Conservation (phyloP, 805 yeast genomes). For the Pichia kluyveri region DNA sequence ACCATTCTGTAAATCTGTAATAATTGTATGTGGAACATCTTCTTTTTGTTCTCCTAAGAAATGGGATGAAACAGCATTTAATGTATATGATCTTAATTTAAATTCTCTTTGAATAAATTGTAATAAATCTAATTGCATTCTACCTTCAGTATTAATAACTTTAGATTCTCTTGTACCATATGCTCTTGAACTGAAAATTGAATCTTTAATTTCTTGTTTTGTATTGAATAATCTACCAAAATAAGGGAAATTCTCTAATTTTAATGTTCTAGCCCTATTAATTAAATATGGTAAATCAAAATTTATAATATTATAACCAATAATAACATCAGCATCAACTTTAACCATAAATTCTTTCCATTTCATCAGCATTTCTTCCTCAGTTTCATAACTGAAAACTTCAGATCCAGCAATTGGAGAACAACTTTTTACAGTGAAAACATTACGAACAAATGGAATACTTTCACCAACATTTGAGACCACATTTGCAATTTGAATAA, state of each 20-base stretch:
- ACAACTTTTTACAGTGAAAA: constrained; percentile 87
- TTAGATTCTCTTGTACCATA: constrained; percentile 94
- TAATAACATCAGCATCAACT: constrained; percentile 91
- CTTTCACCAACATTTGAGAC: constrained; percentile 74
- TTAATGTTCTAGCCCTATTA: constrained; percentile 75
- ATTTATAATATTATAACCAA: constrained; percentile 91
- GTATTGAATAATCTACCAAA: constrained; percentile 68
- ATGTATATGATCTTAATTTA: constrained; percentile 86
- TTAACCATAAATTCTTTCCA: constrained; percentile 84
- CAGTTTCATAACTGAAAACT: constrained; percentile 65
- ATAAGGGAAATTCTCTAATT: constrained; percentile 61
- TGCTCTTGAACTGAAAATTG: constrained; percentile 87
- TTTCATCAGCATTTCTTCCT: constrained; percentile 68
- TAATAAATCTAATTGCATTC: constrained; percentile 87
- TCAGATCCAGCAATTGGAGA: constrained; percentile 91
- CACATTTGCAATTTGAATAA: constrained; percentile 94
- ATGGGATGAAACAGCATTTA: constrained; percentile 91
- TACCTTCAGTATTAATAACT: constrained; percentile 86
- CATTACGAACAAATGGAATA: constrained; percentile 90
- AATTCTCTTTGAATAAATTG: constrained; percentile 93
- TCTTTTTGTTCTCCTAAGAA: constrained; percentile 94
- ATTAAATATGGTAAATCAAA: constrained; percentile 91
- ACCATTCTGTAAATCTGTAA: constrained; percentile 90
- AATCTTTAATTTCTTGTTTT: constrained; percentile 70
- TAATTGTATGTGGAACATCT: constrained; percentile 95